phyloP scores from a whole-genome alignment of 2,329 filamentous ascomycete genomes.

The Xylaria sp. region DNA sequence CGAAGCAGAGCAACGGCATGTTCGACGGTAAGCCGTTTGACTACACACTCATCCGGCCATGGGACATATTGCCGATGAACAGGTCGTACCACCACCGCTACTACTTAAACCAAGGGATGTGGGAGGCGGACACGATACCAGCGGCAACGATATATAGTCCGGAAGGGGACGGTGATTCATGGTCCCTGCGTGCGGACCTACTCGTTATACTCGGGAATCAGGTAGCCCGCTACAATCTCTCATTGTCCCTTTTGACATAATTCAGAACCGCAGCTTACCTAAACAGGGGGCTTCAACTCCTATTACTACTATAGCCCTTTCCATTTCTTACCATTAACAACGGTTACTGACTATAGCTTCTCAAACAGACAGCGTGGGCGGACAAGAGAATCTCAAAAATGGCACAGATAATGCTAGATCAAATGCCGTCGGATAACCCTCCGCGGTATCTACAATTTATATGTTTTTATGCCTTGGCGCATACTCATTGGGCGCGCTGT shows the following conservation, averaged over 20 bases:
- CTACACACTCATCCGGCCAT: conserved; percentile 46
- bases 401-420: conserved; percentile 40
- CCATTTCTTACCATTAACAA: too few species aligned
- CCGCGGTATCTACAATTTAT: conserved; percentile 45
- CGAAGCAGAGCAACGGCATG: conserved; percentile 41
- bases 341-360: background rate
- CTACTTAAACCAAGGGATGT: conserved; percentile 45
- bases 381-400: conserved; percentile 44
- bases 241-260: background rate
- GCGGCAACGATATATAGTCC: conserved; percentile 42
- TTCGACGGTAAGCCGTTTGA: conserved; percentile 48
- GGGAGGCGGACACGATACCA: conserved; percentile 44
- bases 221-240: background rate
- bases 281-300: background rate
- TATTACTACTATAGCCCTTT: background rate
- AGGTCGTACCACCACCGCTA: conserved; percentile 45
- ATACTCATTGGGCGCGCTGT: conserved; percentile 38
- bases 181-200: conserved; percentile 44
- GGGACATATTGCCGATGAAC: conserved; percentile 45
- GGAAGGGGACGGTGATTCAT: conserved; percentile 39
- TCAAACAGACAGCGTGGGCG: conserved; percentile 37
- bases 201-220: conserved; percentile 46
- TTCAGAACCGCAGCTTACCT: background rate
- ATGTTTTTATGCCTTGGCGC: conserved; percentile 44
- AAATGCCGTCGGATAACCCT: conserved; percentile 38